These are phyloP conservation scores for Herpetospermum pedunculosum DNA, from an alignment of 306 rosid genomes.

Conservation along the genomic window DNA sequence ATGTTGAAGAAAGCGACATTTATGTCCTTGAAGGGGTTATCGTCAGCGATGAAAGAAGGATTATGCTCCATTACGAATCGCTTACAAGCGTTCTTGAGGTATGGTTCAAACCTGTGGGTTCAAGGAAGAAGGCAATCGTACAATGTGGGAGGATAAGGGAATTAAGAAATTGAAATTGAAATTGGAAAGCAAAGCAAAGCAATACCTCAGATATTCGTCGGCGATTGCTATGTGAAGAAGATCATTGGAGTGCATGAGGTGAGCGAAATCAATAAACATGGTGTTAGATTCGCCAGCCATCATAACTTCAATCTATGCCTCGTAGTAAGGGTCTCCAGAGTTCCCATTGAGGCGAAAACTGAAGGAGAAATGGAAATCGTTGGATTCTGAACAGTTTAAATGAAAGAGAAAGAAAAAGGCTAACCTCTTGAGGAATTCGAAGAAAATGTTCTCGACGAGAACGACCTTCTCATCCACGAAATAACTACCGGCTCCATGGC, in stretches of 20 bases:
- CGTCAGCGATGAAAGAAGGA: constrained; percentile 64
- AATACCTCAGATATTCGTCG: constrained; percentile 65
- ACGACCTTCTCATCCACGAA: constrained; percentile 75
- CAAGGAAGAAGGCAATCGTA: background rate
- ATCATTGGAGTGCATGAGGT: constrained; percentile 50
- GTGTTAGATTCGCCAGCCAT: constrained; percentile 54
- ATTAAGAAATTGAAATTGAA: background rate
- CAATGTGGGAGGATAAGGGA: background rate
- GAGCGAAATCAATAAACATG: constrained; percentile 80
- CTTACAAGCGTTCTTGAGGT: constrained; percentile 77
- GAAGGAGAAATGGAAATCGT: background rate
- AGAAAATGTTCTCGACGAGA: constrained; percentile 59
- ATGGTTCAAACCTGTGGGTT: constrained; percentile 60
- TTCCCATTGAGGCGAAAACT: background rate
- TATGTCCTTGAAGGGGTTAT: constrained; percentile 70
- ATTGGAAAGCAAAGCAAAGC: background rate
- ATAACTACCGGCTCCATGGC: constrained; percentile 36
- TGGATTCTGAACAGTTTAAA: background rate
- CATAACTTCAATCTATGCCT: constrained; percentile 71
- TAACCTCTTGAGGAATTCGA: constrained; percentile 80
- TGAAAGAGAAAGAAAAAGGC: background rate
- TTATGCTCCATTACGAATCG: constrained; percentile 70
- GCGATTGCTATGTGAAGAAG: constrained; percentile 68
- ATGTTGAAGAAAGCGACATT: constrained; percentile 76
- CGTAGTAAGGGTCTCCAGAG: constrained; percentile 47